A percentile compares a stretch with the other conserved stretches of the same genome.
Conservation (phyloP, 768 basidiomycete genomes). For the Lenzites betulinus region DNA sequence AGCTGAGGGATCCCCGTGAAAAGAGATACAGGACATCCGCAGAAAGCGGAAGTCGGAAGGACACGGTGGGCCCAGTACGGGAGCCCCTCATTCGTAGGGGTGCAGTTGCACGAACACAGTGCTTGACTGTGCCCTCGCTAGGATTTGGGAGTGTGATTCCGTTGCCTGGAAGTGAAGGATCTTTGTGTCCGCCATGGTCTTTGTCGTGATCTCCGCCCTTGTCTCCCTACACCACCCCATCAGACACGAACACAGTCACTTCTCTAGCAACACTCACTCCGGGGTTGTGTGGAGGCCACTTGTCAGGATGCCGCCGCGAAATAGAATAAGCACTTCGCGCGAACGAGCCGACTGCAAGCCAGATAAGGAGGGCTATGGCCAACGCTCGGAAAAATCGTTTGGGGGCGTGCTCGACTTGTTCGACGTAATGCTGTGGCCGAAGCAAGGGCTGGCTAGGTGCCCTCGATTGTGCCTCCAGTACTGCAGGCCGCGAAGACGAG, state of each 20-base stretch:
- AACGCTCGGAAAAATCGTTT: conserved; percentile 27
- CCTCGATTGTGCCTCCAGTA: conserved; percentile 2
- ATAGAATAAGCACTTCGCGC: conserved; percentile 12
- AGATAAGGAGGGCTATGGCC: conserved; percentile 23
- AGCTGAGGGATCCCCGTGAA: conserved; percentile 10
- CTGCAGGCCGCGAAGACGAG: conserved; percentile 1
- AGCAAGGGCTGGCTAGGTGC: not conserved
- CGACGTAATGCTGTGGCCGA: conserved; percentile 5
- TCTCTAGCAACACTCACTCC: not conserved
- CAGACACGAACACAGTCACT: not conserved
- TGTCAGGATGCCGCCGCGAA: not conserved
- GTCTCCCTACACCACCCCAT: not conserved
- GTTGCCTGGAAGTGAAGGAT: not conserved
- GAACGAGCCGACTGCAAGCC: conserved; percentile 8
- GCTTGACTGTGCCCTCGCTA: conserved; percentile 23
- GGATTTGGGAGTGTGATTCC: conserved; percentile 9
- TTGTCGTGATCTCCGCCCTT: not conserved
- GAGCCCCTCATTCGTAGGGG: not conserved
- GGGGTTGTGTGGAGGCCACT: not conserved
- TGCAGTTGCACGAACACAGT: conserved; percentile 11
- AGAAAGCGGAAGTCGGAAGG: conserved; percentile 20
- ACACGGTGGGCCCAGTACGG: not conserved
- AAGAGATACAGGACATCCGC: conserved; percentile 24
- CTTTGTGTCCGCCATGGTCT: too few relatives aligned
- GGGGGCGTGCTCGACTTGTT: conserved; percentile 9